Base-by-base conservation (phyloP, 768 basidiomycete species). In the Lactifluus volemus region DNA sequence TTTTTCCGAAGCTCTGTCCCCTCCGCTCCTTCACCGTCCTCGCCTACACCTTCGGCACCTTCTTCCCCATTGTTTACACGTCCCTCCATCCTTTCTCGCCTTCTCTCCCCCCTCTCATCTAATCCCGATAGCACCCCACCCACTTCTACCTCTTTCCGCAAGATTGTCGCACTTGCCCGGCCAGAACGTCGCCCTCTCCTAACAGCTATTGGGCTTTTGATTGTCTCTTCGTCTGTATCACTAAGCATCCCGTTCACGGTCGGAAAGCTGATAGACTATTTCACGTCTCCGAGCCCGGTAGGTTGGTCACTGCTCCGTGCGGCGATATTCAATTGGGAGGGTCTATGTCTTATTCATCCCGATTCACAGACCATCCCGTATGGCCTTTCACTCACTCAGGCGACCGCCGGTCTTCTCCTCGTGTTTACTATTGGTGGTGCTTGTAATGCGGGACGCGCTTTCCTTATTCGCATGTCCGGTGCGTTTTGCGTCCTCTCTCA, bases 201-300 rank as follows among this genome's bases (percentile, higher is more conserved):
- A 0, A 78, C 85, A 47, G 94, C 94, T 7, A 77, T 94, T 49
- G 88, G 87, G 0, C 74, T 96, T 64, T 78, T 98, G 8, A 72
- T 95, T 15, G 79, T 92, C n/a, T 96, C 94, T 0, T 92, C 92
- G 9, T 77, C 88, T 3, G 90, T 99, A 21, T 89, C 92, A 4
- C 89, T 98, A 85, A 89, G 88, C 65, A 81, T 98, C 12, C 96
- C 96, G 0, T 84, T 97, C 67, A 93, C 93, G 1, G 86, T 98
- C 68, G 96, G 96, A 10, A 90, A 85, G 71, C 77, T 98, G 54
- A 97, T 99, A 63, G 95, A 98, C 74, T 93, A 88, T 75, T 98
- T 97, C 73, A 85, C 88, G 0, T 76, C 85, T 8, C 65, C 80
- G 1, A 79, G 81, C 66, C 84, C 85, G n/a, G 92, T 93, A 69